A percentile compares a stretch with the other conserved stretches of the same genome.
phyloP scores from a whole-genome alignment of 495 filamentous ascomycete species.

The Corynascus novoguineensis region DNA sequence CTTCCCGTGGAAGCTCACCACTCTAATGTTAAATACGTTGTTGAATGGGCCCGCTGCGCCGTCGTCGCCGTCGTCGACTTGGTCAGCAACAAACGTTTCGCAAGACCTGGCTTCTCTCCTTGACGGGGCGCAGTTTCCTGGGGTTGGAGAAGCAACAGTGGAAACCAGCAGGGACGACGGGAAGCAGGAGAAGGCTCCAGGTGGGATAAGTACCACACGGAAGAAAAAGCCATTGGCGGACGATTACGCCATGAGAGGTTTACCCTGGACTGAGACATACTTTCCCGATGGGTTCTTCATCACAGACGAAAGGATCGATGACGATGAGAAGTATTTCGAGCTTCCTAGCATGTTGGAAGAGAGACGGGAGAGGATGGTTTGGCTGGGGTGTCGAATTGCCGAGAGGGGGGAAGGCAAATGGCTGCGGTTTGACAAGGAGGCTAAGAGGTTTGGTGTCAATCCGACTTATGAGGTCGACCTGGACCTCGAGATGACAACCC shows the following conservation, averaged over 20 bases:
- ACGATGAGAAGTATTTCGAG: constrained; percentile 73
- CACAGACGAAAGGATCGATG: constrained; percentile 57
- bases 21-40: constrained; percentile 62
- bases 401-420: constrained; percentile 25
- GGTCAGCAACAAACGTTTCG: background rate
- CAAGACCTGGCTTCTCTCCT: background rate
- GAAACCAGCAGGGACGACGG: background rate
- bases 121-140: background rate
- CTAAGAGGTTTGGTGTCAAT: constrained; percentile 31
- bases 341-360: constrained; percentile 56
- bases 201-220: constrained; percentile 28
- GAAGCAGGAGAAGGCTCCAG: constrained; percentile 26
- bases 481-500: background rate
- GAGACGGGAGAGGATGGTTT: constrained; percentile 68
- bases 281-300: constrained; percentile 68
- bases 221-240: constrained; percentile 64
- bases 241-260: constrained; percentile 74
- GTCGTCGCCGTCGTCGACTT: too few species aligned
- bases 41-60: constrained; percentile 29
- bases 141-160: background rate
- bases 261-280: constrained; percentile 63
- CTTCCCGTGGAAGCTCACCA: constrained; percentile 64
- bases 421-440: constrained; percentile 32
- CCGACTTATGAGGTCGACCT: constrained; percentile 28
- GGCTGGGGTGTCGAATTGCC: constrained; percentile 60